phyloP scores from a whole-genome alignment of 2,329 filamentous ascomycete species.

The Aspergillus transmontanensis region DNA sequence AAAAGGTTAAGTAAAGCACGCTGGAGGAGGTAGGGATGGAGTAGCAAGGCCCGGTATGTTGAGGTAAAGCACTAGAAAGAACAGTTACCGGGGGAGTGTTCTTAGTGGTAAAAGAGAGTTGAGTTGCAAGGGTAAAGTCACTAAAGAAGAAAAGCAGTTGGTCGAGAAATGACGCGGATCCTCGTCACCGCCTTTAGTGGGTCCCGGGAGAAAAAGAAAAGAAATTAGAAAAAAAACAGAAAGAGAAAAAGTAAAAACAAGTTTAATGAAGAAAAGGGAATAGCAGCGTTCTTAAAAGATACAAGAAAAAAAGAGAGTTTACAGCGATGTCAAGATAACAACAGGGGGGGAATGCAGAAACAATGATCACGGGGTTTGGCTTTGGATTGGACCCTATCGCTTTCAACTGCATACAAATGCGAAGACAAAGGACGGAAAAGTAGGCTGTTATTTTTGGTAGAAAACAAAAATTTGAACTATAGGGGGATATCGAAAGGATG shows the following conservation, averaged over 20 bases:
- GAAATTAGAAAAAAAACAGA: neutral
- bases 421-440: neutral
- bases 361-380: neutral
- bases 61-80: constrained; percentile 12
- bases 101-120: constrained; percentile 12
- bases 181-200: constrained; percentile 26
- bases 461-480: neutral
- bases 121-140: constrained; percentile 4
- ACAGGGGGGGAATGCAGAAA: neutral
- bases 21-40: neutral
- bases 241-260: neutral
- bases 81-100: constrained; percentile 6
- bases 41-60: neutral
- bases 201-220: neutral
- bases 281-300: neutral
- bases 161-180: constrained; percentile 24
- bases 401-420: neutral
- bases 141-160: constrained; percentile 10
- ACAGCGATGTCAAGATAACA: neutral
- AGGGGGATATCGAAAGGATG: neutral
- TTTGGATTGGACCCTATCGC: neutral
- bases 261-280: neutral
- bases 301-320: neutral
- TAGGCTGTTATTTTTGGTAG: neutral
- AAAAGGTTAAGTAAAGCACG: neutral